These are phyloP conservation scores for Glutinoglossum americanum DNA, from an alignment of 495 filamentous ascomycete genomes.

Conservation along the genomic window DNA sequence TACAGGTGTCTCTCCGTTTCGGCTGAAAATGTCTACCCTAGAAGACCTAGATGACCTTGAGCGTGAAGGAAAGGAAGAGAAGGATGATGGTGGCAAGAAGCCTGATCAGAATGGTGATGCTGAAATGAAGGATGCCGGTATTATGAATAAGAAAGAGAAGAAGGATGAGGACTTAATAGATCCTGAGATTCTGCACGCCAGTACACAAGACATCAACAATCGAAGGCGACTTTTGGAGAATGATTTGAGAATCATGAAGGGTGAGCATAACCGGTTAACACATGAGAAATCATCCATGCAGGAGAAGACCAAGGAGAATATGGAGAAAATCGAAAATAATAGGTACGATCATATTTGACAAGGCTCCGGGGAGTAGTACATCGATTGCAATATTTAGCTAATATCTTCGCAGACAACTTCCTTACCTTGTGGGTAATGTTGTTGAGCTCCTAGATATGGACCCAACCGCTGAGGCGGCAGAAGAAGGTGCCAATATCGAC, in stretches of 20 bases:
- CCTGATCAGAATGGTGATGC: constrained; percentile 45
- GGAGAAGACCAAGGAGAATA: constrained; percentile 97
- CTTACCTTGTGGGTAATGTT: constrained; percentile 95
- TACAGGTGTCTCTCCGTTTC: background rate
- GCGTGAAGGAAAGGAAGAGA: constrained; percentile 58
- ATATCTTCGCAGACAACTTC: constrained; percentile 52
- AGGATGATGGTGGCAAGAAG: constrained; percentile 36
- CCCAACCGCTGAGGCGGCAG: constrained; percentile 82
- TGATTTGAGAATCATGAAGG: constrained; percentile 94
- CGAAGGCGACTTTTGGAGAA: constrained; percentile 80
- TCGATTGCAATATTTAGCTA: background rate
- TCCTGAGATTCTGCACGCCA: constrained; percentile 71
- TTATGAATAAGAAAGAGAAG: constrained; percentile 37
- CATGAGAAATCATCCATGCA: constrained; percentile 89
- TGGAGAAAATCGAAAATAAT: constrained; percentile 98
- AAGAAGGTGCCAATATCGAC: constrained; percentile 97
- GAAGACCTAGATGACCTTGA: constrained; percentile 68
- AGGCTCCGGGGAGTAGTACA: constrained; percentile 1
- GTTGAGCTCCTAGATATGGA: constrained; percentile 93
- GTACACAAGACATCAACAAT: constrained; percentile 83
- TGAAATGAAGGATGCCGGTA: constrained; percentile 70
- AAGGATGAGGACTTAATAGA: constrained; percentile 66
- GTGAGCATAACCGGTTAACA: constrained; percentile 79
- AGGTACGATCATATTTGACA: constrained; percentile 33
- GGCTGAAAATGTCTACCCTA: constrained; percentile 49